phyloP scores from a whole-genome alignment of 2,329 filamentous ascomycete genomes.

The Blastomyces emzantsi region DNA sequence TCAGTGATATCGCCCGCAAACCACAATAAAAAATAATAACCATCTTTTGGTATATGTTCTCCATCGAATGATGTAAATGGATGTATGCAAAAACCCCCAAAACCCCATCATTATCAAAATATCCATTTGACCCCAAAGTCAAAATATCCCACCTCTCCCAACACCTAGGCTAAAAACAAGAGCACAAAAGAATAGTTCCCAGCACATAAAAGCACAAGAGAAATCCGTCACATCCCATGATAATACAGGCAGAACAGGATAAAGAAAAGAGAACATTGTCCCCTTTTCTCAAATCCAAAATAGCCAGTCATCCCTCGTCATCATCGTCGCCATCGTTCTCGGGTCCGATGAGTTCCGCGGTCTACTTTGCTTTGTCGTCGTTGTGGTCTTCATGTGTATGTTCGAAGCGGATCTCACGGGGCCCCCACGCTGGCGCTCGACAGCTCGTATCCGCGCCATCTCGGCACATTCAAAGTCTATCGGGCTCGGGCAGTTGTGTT shows the following conservation, averaged over 20 bases:
- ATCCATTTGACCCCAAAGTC: background rate
- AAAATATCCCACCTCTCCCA: background rate
- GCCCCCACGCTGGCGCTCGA: background rate
- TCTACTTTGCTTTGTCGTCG: background rate
- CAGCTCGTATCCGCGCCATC: background rate
- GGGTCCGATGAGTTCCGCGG: background rate
- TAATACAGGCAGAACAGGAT: too few relatives aligned
- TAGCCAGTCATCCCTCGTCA: background rate
- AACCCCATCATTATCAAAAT: background rate
- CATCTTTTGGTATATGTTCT: background rate
- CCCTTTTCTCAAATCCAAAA: conserved; percentile 1
- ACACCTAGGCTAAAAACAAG: background rate
- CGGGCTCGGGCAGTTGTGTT: conserved; percentile 20
- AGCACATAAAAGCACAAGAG: background rate
- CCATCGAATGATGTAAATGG: background rate
- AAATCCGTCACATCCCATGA: background rate
- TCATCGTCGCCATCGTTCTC: background rate
- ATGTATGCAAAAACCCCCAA: background rate
- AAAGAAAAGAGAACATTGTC: too few relatives aligned
- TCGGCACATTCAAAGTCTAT: conserved; percentile 25
- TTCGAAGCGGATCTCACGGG: background rate
- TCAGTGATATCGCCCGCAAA: background rate
- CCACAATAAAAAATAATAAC: background rate
- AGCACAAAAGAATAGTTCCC: background rate
- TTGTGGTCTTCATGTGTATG: background rate